A percentile compares a stretch with the other conserved stretches of the same genome.
Conservation (phyloP, 805 yeast genomes). For the Ogataea pilisensis region DNA sequence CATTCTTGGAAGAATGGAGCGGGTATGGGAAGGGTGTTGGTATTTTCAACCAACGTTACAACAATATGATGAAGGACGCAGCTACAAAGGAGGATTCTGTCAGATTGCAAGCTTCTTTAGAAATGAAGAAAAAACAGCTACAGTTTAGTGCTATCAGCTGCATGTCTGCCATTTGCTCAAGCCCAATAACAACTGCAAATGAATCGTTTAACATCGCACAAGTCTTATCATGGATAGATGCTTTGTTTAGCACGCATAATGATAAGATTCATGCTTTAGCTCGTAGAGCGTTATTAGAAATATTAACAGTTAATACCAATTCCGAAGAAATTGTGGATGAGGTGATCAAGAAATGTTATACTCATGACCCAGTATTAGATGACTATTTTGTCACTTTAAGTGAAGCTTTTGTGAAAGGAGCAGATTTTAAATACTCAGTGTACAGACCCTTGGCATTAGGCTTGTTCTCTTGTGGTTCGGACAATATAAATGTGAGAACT, state of each 20-base stretch:
- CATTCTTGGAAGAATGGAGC: conserved; percentile 89
- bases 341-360: conserved; percentile 69
- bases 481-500: conserved; percentile 59
- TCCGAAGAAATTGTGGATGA: conserved; percentile 50
- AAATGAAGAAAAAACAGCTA: conserved; percentile 67
- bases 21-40: conserved; percentile 70
- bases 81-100: conserved; percentile 35
- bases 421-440: conserved; percentile 47
- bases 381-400: conserved; percentile 71
- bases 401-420: conserved; percentile 52
- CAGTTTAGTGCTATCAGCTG: conserved; percentile 73
- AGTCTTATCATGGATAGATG: conserved; percentile 76
- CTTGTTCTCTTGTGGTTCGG: conserved; percentile 74
- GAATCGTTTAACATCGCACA: conserved; percentile 68
- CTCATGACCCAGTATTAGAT: conserved; percentile 51
- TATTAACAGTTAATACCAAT: conserved; percentile 57
- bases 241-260: conserved; percentile 56
- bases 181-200: conserved; percentile 50
- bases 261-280: conserved; percentile 62
- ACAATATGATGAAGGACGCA: conserved; percentile 44
- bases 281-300: conserved; percentile 61
- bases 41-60: conserved; percentile 63
- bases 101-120: conserved; percentile 69
- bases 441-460: conserved; percentile 73
- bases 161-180: conserved; percentile 78